A percentile compares a stretch with the other conserved stretches of the same genome.
Evolutionary conservation across 306 rosid species (phyloP).

Genomic region (Prosopis cineraria): DNA sequence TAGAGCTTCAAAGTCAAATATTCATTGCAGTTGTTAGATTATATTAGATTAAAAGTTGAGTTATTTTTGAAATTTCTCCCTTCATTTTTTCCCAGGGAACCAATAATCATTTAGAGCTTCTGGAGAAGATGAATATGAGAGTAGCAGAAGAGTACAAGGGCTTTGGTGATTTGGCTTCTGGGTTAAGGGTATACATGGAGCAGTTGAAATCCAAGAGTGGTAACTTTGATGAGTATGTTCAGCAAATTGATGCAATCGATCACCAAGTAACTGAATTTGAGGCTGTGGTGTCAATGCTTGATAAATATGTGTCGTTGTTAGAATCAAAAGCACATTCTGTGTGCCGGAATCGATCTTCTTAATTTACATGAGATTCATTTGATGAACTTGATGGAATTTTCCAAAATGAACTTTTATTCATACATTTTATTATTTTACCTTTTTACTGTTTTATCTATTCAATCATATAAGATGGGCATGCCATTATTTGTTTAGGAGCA

Average conservation of each 20-base stretch:
- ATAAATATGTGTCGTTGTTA: constrained; percentile 60
- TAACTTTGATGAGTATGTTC: constrained; percentile 66
- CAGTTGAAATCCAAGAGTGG: constrained; percentile 79
- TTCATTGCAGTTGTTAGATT: not conserved
- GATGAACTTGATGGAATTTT: not conserved
- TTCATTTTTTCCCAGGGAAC: constrained; percentile 55
- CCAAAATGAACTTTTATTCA: no score
- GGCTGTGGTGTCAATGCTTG: constrained; percentile 83
- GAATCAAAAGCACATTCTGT: constrained; percentile 68
- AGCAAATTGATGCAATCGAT: constrained; percentile 79
- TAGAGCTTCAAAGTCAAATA: not conserved
- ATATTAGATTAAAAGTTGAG: not conserved
- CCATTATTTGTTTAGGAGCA: no score
- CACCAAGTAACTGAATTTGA: constrained; percentile 88
- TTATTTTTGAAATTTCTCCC: constrained; percentile 10
- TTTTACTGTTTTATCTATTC: no score
- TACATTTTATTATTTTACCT: no score
- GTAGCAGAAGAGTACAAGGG: constrained; percentile 85
- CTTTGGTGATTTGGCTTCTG: constrained; percentile 86
- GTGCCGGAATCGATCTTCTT: constrained; percentile 45
- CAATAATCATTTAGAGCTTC: constrained; percentile 73
- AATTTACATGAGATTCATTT: constrained; percentile 10
- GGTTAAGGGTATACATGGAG: constrained; percentile 83
- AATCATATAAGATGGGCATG: no score
- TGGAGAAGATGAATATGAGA: constrained; percentile 83